phyloP scores from a whole-genome alignment of 306 rosid species.

The Cucurbita pepo region DNA sequence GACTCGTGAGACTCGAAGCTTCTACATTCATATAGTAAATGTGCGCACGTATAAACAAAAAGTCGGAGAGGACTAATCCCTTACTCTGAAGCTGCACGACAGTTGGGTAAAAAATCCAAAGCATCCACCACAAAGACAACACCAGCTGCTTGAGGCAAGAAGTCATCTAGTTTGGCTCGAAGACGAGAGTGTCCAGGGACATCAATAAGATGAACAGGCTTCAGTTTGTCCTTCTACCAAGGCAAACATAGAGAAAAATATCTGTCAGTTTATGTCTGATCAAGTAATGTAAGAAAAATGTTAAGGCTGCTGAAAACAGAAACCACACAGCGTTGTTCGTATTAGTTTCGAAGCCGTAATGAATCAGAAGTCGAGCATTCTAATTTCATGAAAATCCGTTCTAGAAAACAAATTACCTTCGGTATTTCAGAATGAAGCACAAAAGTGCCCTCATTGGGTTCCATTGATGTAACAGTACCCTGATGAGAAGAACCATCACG shows the following conservation, averaged over 20 bases:
- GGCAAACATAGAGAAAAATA: background rate
- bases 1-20: background rate
- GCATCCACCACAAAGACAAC: constrained; percentile 77
- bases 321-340: background rate
- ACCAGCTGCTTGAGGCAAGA: constrained; percentile 77
- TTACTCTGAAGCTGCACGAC: constrained; percentile 89
- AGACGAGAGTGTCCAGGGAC: constrained; percentile 97
- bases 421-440: constrained; percentile 59
- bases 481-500: constrained; percentile 78
- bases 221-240: constrained; percentile 56
- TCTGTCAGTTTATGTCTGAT: background rate
- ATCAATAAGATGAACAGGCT: constrained; percentile 72
- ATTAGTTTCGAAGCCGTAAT: background rate
- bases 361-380: background rate
- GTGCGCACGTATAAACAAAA: too few species aligned
- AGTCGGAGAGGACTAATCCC: background rate
- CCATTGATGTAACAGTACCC: constrained; percentile 96
- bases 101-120: constrained; percentile 69
- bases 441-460: constrained; percentile 78
- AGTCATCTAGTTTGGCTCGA: constrained; percentile 73
- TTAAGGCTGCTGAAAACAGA: background rate
- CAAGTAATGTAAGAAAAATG: background rate
- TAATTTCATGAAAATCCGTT: background rate
- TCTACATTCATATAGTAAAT: background rate
- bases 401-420: constrained; percentile 26